These are phyloP conservation scores for Cucumis melo DNA, from an alignment of 306 rosid genomes.

Conservation along the genomic window DNA sequence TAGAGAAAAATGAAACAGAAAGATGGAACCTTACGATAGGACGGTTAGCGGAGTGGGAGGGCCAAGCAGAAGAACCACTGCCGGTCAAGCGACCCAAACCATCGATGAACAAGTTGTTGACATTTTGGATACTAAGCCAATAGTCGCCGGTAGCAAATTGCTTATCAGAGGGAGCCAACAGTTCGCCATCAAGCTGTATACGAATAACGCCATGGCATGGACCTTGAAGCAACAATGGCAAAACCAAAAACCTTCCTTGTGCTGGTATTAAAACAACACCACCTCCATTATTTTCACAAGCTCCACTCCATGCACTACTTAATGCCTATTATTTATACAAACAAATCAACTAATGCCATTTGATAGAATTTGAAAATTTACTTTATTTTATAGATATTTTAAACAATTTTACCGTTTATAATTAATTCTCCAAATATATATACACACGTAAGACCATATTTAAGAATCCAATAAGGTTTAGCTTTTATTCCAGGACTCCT, in stretches of 20 bases:
- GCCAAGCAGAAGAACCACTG: constrained; percentile 20
- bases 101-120: neutral
- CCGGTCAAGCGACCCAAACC: constrained; percentile 22
- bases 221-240: constrained; percentile 12
- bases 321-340: neutral
- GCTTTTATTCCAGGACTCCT: no score
- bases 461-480: no score
- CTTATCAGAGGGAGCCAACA: neutral
- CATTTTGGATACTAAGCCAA: constrained; percentile 12
- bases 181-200: constrained; percentile 3
- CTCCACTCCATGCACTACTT: neutral
- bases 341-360: no score
- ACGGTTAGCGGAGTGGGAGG: neutral
- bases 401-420: no score
- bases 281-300: constrained; percentile 9
- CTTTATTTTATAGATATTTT: no score
- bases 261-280: constrained; percentile 12
- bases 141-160: neutral
- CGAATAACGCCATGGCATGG: constrained; percentile 11
- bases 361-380: no score
- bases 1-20: no score
- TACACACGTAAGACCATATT: no score
- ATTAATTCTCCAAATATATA: no score
- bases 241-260: constrained; percentile 2
- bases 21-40: constrained; percentile 15